These are phyloP conservation scores for Ceratobasidium sp. DNA, from an alignment of 1,284 basidiomycete genomes.

Conservation along the genomic window DNA sequence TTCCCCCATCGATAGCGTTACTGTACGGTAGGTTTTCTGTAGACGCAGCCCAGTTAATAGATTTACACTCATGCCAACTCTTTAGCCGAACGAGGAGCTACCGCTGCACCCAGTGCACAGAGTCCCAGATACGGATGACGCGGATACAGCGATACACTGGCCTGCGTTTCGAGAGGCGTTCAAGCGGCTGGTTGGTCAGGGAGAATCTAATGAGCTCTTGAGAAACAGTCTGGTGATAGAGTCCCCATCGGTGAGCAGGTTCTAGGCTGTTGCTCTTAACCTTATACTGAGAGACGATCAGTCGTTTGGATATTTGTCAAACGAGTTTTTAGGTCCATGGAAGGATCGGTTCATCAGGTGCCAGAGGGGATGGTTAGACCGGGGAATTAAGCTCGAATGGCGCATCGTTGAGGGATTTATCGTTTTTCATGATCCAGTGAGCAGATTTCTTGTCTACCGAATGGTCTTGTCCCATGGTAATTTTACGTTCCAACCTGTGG, in stretches of 20 bases:
- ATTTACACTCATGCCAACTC: too few species aligned
- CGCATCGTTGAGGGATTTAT: constrained; percentile 14
- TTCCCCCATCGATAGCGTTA: too few species aligned
- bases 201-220: too few species aligned
- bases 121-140: constrained; percentile 91
- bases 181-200: constrained; percentile 56
- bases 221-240: too few species aligned
- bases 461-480: background rate
- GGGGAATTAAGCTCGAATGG: constrained; percentile 1
- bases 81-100: too few species aligned
- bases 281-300: background rate
- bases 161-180: constrained; percentile 64
- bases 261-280: too few species aligned
- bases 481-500: background rate
- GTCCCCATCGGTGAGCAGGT: too few species aligned
- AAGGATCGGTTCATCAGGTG: background rate
- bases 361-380: background rate
- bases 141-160: constrained; percentile 88
- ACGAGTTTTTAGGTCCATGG: background rate
- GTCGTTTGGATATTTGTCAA: background rate
- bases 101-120: constrained; percentile 78
- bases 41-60: too few species aligned
- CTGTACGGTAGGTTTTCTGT: too few species aligned
- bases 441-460: background rate
- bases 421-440: constrained; percentile 15